Evolutionary conservation across 2,329 filamentous ascomycete species (phyloP), one percentile per base, ranked within the genome.

Genomic region (Trichoderma sp.): DNA sequence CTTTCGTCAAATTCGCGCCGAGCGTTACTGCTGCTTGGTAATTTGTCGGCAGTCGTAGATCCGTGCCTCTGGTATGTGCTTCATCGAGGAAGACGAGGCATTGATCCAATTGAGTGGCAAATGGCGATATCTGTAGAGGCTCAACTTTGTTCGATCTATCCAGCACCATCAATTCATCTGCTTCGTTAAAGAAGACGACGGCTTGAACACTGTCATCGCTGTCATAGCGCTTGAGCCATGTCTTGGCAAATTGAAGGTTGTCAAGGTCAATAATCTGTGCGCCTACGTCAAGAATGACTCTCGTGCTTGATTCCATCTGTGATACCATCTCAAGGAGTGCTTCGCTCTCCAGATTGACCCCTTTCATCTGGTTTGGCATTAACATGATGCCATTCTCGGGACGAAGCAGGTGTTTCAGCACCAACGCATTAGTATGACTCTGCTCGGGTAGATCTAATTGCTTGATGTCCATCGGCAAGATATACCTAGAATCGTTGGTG

Each of bases 61-160:
- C 90, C 0, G 85, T 92, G 0, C 91, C 91, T 66, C 91, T 78
- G 0, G 90, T 91, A 70, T 93, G 91, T 0, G 85, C 85, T 70
- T 93, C 88, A 68, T 93, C 91, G 0, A 94, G 80, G 70, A 88
- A 93, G 0, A 93, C 82, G 0, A 92, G 74, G 70, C 91, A 93
- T 0, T 72, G 72, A 5, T 87, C 86, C 0, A 90, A 78, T 8
- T 88, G 83, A 0, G 81, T 80, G 0, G 79, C 77, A 73, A 87
- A 92, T 0, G 89, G 83, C n/a, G 47, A 49, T 49, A 24, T 49
- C 47, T 49, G 47, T 13, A 49, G n/a, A 13, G 10, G 47, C 3
- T 49, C 47, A 24, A 24, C 11, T 4, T 49, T 49, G n/a, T 24
- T 14, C 2, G n/a, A 24, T 49, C 47, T 49, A 10, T 49, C 47